Conservation (phyloP, 108 stramenopile genomes). For the Cyclotella atomus region DNA sequence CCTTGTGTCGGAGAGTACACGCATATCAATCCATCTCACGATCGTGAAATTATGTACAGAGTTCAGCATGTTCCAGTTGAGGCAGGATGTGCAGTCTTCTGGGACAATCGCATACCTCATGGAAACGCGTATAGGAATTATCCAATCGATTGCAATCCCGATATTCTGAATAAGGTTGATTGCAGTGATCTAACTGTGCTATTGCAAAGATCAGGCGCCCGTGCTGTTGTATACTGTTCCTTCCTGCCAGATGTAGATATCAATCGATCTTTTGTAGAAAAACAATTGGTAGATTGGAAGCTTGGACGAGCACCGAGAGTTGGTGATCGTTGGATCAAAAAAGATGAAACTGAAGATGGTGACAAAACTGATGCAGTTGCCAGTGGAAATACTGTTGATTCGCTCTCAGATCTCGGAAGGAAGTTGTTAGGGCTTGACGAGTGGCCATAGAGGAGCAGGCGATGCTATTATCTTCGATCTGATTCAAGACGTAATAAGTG, state of each 20-base stretch:
- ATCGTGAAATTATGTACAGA: constrained; percentile 67
- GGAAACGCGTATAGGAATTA: constrained; percentile 84
- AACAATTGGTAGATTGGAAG: constrained; percentile 69
- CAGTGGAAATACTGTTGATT: constrained; percentile 9
- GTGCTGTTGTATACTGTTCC: constrained; percentile 88
- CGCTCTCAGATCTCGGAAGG: constrained; percentile 30
- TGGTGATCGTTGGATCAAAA: constrained; percentile 49
- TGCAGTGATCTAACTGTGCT: neutral
- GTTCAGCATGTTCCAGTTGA: constrained; percentile 79
- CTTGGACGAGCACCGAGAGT: constrained; percentile 31
- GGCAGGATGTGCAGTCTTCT: constrained; percentile 88
- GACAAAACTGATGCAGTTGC: neutral
- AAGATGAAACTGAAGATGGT: constrained; percentile 25
- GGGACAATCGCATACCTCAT: constrained; percentile 93
- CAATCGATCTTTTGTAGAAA: constrained; percentile 74
- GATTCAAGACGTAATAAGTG: neutral
- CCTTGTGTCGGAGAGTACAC: constrained; percentile 93
- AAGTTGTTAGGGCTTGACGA: constrained; percentile 23
- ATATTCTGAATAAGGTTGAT: neutral
- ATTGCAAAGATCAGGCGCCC: constrained; percentile 40
- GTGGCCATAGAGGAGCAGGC: neutral
- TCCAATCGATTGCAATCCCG: constrained; percentile 5
- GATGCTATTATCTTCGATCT: neutral
- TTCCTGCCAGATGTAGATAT: constrained; percentile 84
- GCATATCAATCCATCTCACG: constrained; percentile 87